Evolutionary conservation across 495 filamentous ascomycete species (phyloP), one percentile per base, ranked within the genome.

Genomic region (Patellaria atrata): DNA sequence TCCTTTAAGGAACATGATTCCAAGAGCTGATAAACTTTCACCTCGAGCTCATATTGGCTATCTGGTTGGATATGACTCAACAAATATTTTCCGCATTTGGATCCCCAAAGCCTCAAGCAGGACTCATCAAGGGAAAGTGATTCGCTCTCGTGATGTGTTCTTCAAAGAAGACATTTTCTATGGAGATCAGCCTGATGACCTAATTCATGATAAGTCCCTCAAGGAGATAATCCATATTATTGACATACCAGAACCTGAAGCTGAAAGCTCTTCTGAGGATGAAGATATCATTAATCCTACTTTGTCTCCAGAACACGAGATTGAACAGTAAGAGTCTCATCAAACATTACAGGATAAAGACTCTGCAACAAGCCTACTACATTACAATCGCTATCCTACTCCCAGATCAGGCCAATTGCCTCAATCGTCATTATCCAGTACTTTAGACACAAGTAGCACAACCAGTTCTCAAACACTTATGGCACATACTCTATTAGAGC

Each of bases 1-100:
- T 19, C 16, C 19, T 6, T 19, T 36, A 8, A 30, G 23, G 16
- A 10, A 12, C 9, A 10, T 25, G 3, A 19, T 42, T 6, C 9
- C 7, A 26, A 14, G 14, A 4, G 31, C 24, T 27, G 41, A 37
- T 16, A 47, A 47, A 18, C 25, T 43, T 13, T 24, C 32, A 22
- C 26, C 13, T 3, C 20, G 39, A 30, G 32, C 32, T 11, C 13
- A 32, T 5, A 34, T 47, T 33, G 40, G 40, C 3, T 26, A 43
- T 5, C 40, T 47, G 1, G 23, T 47, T 33, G 40, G 43, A 3
- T 43, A 37, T 21, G 24, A 47, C 19, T 22, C 27, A n/a, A 32
- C 40, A 8, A 47, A 43, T 29, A 43, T 47, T n/a, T 47, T 28
- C 18, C 2, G 24, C 7, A 27, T 47, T 14, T 47, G 31, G 40